Percentiles rank a stretch among this genome's conserved stretches.
Conservation (phyloP, 805 yeast genomes). For the Cyberlindnera saturnus region DNA sequence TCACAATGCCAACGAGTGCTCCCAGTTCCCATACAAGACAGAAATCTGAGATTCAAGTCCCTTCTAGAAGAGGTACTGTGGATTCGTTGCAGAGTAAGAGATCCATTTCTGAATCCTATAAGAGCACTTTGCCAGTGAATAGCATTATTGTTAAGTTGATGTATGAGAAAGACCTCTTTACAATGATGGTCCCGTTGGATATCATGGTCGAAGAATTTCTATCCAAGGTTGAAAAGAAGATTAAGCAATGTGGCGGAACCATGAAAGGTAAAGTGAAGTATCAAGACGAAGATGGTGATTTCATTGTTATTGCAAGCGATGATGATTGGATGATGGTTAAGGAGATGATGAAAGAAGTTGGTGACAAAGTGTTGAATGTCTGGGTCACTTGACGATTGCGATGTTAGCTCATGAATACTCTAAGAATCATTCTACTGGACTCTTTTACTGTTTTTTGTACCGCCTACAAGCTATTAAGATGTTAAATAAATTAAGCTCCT, state of each 20-base stretch:
- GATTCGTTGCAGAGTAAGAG: slow-evolving; percentile 26
- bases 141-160: slow-evolving; percentile 34
- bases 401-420: too few species aligned
- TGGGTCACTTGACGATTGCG: slow-evolving; percentile 28
- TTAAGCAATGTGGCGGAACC: slow-evolving; percentile 45
- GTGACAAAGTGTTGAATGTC: slow-evolving; percentile 40
- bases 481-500: background rate
- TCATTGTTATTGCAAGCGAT: slow-evolving; percentile 73
- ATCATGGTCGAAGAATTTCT: slow-evolving; percentile 47
- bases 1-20: slow-evolving; percentile 8
- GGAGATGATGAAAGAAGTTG: slow-evolving; percentile 53
- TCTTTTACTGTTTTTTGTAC: background rate
- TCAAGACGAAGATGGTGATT: slow-evolving; percentile 94
- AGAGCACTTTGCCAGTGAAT: slow-evolving; percentile 31
- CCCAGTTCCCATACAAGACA: slow-evolving; percentile 21
- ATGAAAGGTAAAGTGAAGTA: slow-evolving; percentile 58
- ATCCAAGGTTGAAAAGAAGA: slow-evolving; percentile 51
- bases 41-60: slow-evolving; percentile 19
- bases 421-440: too few species aligned
- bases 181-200: slow-evolving; percentile 54
- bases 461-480: background rate
- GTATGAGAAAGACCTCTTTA: slow-evolving; percentile 48
- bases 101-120: slow-evolving; percentile 35
- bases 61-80: slow-evolving; percentile 22
- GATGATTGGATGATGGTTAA: slow-evolving; percentile 88